Evolutionary conservation across 2,329 filamentous ascomycete species (phyloP).

Genomic region (Pseudogymnoascus sp.): DNA sequence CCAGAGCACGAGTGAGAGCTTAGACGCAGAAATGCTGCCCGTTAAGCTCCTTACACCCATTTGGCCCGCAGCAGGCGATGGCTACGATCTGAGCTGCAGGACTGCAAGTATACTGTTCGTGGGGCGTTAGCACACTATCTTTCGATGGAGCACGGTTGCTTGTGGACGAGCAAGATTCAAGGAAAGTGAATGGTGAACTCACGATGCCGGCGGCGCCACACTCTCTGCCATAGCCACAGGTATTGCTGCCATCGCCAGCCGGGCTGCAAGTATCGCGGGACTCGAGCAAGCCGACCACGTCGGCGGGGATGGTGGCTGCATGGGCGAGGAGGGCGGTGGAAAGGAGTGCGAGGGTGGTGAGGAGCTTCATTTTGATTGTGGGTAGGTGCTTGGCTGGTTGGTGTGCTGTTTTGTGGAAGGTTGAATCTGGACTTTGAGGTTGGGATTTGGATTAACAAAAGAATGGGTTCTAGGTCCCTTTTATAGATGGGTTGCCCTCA

Average conservation of each 20-base stretch:
- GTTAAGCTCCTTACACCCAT: not conserved
- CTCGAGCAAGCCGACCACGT: not conserved
- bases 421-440: not conserved
- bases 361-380: not conserved
- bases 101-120: not conserved
- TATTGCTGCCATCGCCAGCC: not conserved
- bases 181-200: not conserved
- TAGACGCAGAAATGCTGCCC: not conserved
- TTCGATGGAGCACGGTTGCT: not conserved
- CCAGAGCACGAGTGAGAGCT: not conserved
- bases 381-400: not conserved
- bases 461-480: not conserved
- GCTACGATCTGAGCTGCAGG: not conserved
- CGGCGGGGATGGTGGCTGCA: not conserved
- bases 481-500: not conserved
- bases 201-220: not conserved
- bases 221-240: not conserved
- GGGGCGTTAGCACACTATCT: not conserved
- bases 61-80: conserved; percentile 1
- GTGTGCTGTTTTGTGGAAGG: not conserved
- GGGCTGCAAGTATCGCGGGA: not conserved
- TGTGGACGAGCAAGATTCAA: not conserved
- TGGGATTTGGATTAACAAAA: not conserved
- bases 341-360: not conserved
- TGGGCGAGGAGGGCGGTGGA: not conserved